Evolutionary conservation across 352 stramenopile species (phyloP), one percentile per base, ranked within the genome.

Genomic region (Pythium diclinum): DNA sequence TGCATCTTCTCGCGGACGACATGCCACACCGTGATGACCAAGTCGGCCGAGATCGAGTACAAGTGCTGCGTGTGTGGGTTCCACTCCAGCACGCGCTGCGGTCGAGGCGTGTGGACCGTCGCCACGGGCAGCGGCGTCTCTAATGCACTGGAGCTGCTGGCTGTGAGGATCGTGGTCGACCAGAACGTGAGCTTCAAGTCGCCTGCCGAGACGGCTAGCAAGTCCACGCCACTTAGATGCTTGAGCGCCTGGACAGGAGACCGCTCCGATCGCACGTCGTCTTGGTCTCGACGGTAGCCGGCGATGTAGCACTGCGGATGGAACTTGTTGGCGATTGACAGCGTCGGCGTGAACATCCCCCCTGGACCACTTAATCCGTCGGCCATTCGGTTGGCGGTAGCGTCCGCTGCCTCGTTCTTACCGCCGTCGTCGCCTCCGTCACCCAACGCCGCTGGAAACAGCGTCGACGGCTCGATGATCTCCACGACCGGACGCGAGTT

Each of bases 161-260:
- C 77, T 2, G 79, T 91, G n/a, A 93, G 59, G 23, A 91, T 72
- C 16, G 72, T 77, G 1, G 81, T 74, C 2, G 79, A 63, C 84
- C 84, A 93, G 57, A 93, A 91, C 28, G 82, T 91, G 57, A 93
- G 74, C 56, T 91, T 93, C 16, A 93, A 62, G 46, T 93, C 84
- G 0, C 82, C 84, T 8, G 74, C 84, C 1, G 84, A 91, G 9
- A 91, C 77, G n/a, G 73, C 82, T 8, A 93, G 65, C 11, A 93
- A 42, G 51, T 93, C 82, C 4, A 88, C 55, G 0, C 59, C 61
- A 16, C 63, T 74, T n/a, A 93, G 56, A 60, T 88, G 89, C 63
- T 89, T 90, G 11, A 93, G 56, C 10, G 71, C 81, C 63, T 93
- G 84, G 2, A 93, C 84, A 2, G 84, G 84, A 17, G 82, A 91